These are phyloP conservation scores for Penicillium pulvis DNA, from an alignment of 495 filamentous ascomycete genomes.

Conservation along the genomic window DNA sequence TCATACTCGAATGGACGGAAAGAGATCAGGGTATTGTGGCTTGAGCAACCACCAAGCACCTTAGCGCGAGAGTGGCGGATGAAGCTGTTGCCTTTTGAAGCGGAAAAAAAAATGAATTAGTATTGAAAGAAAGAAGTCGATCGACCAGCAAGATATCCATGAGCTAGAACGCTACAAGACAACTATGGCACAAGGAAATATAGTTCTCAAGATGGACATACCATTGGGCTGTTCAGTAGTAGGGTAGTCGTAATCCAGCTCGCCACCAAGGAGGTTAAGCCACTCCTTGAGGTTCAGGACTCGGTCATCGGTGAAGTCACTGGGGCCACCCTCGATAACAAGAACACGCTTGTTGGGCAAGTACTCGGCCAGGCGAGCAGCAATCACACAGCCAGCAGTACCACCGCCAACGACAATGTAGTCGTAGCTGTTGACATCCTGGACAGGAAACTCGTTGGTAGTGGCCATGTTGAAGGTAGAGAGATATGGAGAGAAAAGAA, in stretches of 20 bases:
- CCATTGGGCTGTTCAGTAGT: conserved; percentile 83
- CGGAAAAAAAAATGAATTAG: conserved; percentile 6
- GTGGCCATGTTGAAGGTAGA: conserved; percentile 51
- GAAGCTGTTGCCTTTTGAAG: conserved; percentile 66
- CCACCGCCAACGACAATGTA: conserved; percentile 87
- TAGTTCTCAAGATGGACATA: conserved; percentile 31
- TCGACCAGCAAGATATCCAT: background rate
- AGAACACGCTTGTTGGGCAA: conserved; percentile 65
- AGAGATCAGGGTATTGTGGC: conserved; percentile 84
- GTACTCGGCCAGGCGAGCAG: conserved; percentile 66
- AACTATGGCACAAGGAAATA: background rate
- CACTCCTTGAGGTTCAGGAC: conserved; percentile 78
- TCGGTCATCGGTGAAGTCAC: conserved; percentile 65
- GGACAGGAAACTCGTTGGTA: conserved; percentile 59
- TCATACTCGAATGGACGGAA: conserved; percentile 85
- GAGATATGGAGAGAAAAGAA: conserved; percentile 3
- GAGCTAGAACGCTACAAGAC: background rate
- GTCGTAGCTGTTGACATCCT: conserved; percentile 71
- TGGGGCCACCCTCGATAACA: conserved; percentile 65
- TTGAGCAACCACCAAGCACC: conserved; percentile 82
- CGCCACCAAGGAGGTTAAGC: conserved; percentile 75
- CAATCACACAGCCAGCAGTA: conserved; percentile 86
- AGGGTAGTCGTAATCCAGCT: conserved; percentile 82
- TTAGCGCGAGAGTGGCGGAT: conserved; percentile 85
- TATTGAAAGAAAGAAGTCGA: background rate